These are phyloP conservation scores for Teratosphaeriaceae sp. DNA, from an alignment of 2,329 filamentous ascomycete genomes.

Conservation along the genomic window DNA sequence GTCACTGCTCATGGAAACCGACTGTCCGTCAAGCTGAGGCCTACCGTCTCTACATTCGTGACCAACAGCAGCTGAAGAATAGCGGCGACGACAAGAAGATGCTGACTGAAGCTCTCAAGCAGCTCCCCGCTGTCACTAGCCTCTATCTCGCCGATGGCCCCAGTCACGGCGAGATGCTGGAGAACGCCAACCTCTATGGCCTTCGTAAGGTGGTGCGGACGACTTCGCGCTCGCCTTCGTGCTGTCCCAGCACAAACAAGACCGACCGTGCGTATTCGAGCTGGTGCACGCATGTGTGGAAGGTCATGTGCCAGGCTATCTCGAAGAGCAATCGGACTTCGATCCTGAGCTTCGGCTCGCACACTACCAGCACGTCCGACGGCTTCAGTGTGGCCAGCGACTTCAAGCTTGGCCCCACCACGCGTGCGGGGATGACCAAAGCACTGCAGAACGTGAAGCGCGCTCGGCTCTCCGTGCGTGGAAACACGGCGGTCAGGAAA, in stretches of 20 bases:
- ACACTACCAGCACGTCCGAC: neutral
- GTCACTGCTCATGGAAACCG: constrained; percentile 14
- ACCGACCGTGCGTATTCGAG: neutral
- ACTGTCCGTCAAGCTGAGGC: constrained; percentile 20
- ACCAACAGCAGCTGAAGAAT: constrained; percentile 18
- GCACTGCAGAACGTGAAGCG: neutral
- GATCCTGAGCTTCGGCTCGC: constrained; percentile 1
- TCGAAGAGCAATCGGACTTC: neutral
- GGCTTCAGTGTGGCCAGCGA: constrained; percentile 1
- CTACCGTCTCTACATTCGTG: constrained; percentile 17
- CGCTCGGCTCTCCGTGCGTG: neutral
- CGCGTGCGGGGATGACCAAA: neutral
- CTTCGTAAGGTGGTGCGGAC: constrained; percentile 4
- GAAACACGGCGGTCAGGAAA: constrained; percentile 1
- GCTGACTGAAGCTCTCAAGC: constrained; percentile 19
- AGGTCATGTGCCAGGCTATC: constrained; percentile 1
- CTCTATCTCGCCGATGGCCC: constrained; percentile 11
- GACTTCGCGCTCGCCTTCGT: constrained; percentile 1
- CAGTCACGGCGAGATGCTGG: constrained; percentile 11
- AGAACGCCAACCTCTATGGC: constrained; percentile 7
- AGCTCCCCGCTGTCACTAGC: constrained; percentile 13
- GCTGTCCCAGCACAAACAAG: neutral
- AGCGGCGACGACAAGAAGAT: constrained; percentile 13
- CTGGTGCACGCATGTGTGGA: constrained; percentile 7
- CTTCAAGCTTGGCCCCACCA: constrained; percentile 3